Evolutionary conservation across 31 red algal species (phyloP).

Genomic region (Odonthalia washingtoniensis): DNA sequence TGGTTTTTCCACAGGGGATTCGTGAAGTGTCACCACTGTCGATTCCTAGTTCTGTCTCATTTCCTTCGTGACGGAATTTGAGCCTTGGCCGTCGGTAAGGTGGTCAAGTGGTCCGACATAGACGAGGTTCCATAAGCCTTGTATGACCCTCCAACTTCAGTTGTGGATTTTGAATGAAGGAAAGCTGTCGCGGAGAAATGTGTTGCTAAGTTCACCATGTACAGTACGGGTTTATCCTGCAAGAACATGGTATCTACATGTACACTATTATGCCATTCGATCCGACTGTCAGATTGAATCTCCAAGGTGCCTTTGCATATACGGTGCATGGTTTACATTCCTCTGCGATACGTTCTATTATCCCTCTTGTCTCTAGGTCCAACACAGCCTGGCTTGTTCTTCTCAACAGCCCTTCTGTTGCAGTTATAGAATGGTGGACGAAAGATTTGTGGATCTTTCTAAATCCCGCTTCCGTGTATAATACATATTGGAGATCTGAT

Average conservation of each 20-base stretch:
- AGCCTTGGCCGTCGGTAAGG: conserved; percentile 9
- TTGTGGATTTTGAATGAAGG: neutral
- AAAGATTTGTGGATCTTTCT: conserved; percentile 15
- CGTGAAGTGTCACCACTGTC: neutral
- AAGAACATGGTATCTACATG: conserved; percentile 39
- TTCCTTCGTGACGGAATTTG: conserved; percentile 17
- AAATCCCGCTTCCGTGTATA: conserved; percentile 27
- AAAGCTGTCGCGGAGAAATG: conserved; percentile 22
- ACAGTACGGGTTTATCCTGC: neutral
- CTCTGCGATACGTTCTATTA: conserved; percentile 2
- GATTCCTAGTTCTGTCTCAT: neutral
- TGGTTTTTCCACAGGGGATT: conserved; percentile 13
- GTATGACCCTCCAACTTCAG: conserved; percentile 9
- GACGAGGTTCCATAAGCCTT: neutral
- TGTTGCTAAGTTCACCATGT: conserved; percentile 36
- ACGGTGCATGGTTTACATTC: neutral
- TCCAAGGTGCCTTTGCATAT: conserved; percentile 10
- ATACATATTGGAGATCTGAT: neutral
- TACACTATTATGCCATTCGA: conserved; percentile 34
- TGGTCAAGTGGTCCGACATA: conserved; percentile 36
- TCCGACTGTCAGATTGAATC: conserved; percentile 46
- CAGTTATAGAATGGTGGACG: conserved; percentile 14
- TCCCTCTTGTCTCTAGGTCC: neutral
- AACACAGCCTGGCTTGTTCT: conserved; percentile 10
- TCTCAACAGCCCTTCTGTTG: neutral